Evolutionary conservation across 306 rosid species (phyloP).

Genomic region (Abrus pulchellus): DNA sequence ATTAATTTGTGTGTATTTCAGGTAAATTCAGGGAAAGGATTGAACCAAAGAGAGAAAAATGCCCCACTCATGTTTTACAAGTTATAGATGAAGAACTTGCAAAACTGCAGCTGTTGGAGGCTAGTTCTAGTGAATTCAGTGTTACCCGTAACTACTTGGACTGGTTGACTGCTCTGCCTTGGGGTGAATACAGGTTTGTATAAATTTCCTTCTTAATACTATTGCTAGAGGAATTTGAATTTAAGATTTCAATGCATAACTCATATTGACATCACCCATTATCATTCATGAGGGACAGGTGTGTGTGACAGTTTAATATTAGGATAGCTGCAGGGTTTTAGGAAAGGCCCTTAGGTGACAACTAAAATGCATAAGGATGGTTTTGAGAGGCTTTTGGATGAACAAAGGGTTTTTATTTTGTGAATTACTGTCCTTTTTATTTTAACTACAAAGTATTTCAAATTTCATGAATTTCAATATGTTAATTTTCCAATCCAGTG

Average conservation of each 20-base stretch:
- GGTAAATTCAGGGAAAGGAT: constrained; percentile 94
- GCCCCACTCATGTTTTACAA: constrained; percentile 92
- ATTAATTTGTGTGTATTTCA: constrained; percentile 55
- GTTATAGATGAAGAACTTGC: constrained; percentile 98
- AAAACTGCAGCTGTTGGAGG: constrained; percentile 91
- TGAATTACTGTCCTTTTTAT: constrained; percentile 24
- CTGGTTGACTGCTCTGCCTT: constrained; percentile 98
- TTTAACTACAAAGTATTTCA: constrained; percentile 1
- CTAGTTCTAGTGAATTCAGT: constrained; percentile 98
- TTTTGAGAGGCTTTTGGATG: constrained; percentile 35
- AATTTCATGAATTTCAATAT: constrained; percentile 29
- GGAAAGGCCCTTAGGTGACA: constrained; percentile 29
- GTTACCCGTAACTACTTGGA: constrained; percentile 98
- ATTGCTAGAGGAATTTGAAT: constrained; percentile 19
- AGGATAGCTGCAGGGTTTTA: constrained; percentile 14
- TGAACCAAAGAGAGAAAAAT: constrained; percentile 93
- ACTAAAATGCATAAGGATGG: constrained; percentile 10
- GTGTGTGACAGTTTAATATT: constrained; percentile 24
- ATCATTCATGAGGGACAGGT: constrained; percentile 30
- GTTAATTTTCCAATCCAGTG: constrained; percentile 64
- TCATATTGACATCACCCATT: background rate
- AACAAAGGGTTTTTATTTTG: constrained; percentile 15
- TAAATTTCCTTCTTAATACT: constrained; percentile 21
- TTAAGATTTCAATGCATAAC: constrained; percentile 21
- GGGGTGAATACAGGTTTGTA: constrained; percentile 95